These are phyloP conservation scores for Solanum medicagineum DNA, from an alignment of 257 asterid genomes.

Conservation along the genomic window DNA sequence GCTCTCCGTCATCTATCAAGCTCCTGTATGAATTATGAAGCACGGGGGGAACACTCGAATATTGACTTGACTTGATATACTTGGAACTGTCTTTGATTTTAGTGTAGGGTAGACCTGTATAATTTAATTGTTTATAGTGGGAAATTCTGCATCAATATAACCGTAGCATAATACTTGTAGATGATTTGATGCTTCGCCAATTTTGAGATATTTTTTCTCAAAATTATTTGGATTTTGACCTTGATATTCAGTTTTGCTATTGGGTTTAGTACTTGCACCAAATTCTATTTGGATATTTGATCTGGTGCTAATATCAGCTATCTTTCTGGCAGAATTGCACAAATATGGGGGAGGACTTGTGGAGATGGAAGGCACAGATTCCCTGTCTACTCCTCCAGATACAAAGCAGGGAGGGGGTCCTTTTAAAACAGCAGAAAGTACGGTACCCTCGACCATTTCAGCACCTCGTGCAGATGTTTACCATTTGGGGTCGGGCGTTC, in stretches of 20 bases:
- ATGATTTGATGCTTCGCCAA: background rate
- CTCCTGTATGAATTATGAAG: background rate
- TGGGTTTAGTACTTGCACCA: too few species aligned
- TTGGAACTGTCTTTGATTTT: background rate
- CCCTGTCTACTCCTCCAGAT: background rate
- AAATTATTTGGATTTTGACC: background rate
- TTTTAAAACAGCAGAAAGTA: background rate
- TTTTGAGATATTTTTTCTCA: background rate
- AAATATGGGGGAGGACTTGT: constrained; percentile 5
- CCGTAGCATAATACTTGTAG: background rate
- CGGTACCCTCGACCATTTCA: background rate
- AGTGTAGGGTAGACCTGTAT: background rate
- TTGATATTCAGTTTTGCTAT: background rate
- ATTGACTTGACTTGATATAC: background rate
- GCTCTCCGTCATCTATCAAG: background rate
- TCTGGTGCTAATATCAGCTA: background rate
- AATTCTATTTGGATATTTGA: background rate
- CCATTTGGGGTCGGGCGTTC: background rate
- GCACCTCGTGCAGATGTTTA: constrained; percentile 1
- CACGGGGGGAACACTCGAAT: background rate
- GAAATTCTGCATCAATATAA: background rate
- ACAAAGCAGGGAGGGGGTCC: background rate
- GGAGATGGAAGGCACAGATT: constrained; percentile 6
- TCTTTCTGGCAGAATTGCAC: constrained; percentile 10
- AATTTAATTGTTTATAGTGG: background rate